phyloP scores from a whole-genome alignment of 169 alveolate genomes.

The Plasmodium sp. region DNA sequence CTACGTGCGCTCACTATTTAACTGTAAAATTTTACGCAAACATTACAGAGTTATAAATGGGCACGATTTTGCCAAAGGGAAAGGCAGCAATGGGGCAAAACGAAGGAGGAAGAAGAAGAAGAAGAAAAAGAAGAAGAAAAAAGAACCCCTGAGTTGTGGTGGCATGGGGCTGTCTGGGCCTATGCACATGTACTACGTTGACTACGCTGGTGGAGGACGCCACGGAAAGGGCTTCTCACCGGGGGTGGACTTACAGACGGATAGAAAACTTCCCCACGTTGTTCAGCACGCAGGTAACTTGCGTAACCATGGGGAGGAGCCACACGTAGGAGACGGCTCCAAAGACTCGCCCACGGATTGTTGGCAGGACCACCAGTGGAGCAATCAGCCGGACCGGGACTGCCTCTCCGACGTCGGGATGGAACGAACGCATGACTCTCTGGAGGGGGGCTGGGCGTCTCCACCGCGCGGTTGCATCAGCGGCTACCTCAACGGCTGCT shows the following conservation, averaged over 20 bases:
- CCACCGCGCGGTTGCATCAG: not conserved
- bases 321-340: not conserved
- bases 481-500: not conserved
- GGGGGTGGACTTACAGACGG: not conserved
- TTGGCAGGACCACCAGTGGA: not conserved
- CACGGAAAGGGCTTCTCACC: not conserved
- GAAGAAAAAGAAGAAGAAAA: not conserved
- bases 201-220: not conserved
- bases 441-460: not conserved
- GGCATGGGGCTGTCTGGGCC: not conserved
- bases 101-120: not conserved
- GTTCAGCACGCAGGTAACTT: not conserved
- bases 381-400: not conserved
- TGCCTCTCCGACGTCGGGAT: not conserved
- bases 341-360: not conserved
- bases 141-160: not conserved
- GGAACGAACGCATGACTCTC: not conserved
- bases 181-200: not conserved
- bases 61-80: not conserved
- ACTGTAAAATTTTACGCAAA: slow-evolving; percentile 27
- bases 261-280: not conserved
- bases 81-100: not conserved
- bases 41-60: slow-evolving; percentile 58
- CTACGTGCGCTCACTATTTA: slow-evolving; percentile 20
- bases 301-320: not conserved